Evolutionary conservation across 2,329 filamentous ascomycete genomes (phyloP).

Genomic region (Calonectria pteridis): DNA sequence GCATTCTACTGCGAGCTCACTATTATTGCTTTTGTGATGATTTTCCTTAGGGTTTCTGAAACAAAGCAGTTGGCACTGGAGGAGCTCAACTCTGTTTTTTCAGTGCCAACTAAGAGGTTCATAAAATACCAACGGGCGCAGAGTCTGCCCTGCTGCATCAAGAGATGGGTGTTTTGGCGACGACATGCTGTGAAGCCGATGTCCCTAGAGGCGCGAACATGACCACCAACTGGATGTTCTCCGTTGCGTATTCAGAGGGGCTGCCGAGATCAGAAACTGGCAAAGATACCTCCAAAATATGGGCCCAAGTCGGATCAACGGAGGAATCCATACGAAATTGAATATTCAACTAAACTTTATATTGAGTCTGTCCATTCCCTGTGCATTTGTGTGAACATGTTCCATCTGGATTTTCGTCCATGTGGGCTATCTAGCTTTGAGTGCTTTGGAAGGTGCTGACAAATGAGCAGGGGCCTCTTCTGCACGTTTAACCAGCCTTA

Average conservation of each 20-base stretch:
- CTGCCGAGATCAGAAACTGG: background rate
- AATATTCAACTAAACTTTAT: background rate
- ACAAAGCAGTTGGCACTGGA: slow-evolving; percentile 54
- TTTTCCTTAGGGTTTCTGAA: slow-evolving; percentile 71
- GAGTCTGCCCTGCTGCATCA: background rate
- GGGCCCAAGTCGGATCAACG: background rate
- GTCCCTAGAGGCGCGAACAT: background rate
- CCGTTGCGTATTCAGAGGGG: too few relatives aligned
- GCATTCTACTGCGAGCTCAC: slow-evolving; percentile 73
- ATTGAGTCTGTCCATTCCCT: background rate
- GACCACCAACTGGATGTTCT: too few relatives aligned
- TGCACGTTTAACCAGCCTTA: background rate
- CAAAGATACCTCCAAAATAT: too few relatives aligned
- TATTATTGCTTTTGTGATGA: slow-evolving; percentile 70
- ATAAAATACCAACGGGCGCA: background rate
- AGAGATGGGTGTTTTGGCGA: background rate
- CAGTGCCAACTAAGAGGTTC: background rate
- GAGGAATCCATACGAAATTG: background rate
- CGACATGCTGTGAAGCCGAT: background rate
- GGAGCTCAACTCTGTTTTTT: background rate
- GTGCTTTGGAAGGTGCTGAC: background rate
- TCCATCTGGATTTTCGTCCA: background rate
- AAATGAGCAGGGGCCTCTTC: background rate
- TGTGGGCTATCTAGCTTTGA: too few relatives aligned
- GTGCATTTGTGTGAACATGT: background rate